A percentile compares a stretch with the other conserved stretches of the same genome.
These are phyloP conservation scores for Colletotrichum liaoningense DNA, from an alignment of 2,329 filamentous ascomycete genomes.

Conservation along the genomic window DNA sequence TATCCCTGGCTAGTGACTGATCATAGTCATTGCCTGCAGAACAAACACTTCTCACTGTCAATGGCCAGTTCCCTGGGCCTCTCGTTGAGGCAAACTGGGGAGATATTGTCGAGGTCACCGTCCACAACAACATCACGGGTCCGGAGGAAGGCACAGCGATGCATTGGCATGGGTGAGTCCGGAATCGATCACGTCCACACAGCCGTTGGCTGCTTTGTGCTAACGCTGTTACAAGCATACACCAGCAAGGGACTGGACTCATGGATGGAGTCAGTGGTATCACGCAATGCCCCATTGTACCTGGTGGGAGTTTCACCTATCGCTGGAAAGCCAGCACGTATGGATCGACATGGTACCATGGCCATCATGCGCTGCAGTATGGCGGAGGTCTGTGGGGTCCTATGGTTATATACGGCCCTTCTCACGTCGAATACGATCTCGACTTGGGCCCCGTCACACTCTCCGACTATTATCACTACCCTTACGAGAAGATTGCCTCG, in stretches of 20 bases:
- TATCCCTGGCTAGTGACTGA: neutral
- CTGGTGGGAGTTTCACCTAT: slow-evolving; percentile 65
- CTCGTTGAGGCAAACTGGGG: slow-evolving; percentile 33
- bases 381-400: slow-evolving; percentile 69
- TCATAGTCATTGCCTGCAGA: neutral
- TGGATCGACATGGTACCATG: slow-evolving; percentile 70
- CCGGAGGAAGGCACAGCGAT: slow-evolving; percentile 34
- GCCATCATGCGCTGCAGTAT: slow-evolving; percentile 61
- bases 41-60: slow-evolving; percentile 18
- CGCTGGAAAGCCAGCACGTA: slow-evolving; percentile 65
- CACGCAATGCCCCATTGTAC: slow-evolving; percentile 62
- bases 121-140: slow-evolving; percentile 32
- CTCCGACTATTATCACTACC: slow-evolving; percentile 70
- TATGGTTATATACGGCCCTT: slow-evolving; percentile 68
- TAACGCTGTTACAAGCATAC: slow-evolving; percentile 12
- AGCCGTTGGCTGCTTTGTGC: neutral
- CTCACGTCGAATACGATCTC: slow-evolving; percentile 63
- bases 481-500: slow-evolving; percentile 57
- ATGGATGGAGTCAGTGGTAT: slow-evolving; percentile 66
- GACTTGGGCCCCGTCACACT: slow-evolving; percentile 68
- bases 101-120: slow-evolving; percentile 19
- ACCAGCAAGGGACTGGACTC: slow-evolving; percentile 23
- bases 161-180: slow-evolving; percentile 31
- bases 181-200: neutral
- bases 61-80: slow-evolving; percentile 26